These are phyloP conservation scores for Martiniozyma abietophila DNA, from an alignment of 805 yeast genomes.

Conservation along the genomic window DNA sequence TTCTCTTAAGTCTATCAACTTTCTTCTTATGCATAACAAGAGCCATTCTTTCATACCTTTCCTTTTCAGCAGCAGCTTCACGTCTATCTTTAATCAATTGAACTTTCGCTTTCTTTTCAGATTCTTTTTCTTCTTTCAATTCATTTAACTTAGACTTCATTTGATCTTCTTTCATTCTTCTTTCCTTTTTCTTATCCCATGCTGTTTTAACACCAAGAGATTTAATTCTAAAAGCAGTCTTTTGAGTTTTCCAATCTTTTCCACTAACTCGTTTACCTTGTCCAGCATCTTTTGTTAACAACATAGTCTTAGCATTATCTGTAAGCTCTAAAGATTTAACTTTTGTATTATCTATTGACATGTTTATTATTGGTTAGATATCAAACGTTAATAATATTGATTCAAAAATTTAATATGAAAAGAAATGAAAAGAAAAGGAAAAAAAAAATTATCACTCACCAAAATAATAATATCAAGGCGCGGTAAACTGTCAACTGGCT, in stretches of 20 bases:
- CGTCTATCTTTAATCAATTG: conserved; percentile 61
- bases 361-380: no score
- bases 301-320: conserved; percentile 2
- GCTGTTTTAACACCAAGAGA: conserved; percentile 50
- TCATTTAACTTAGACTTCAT: conserved; percentile 61
- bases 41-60: conserved; percentile 75
- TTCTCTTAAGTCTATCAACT: conserved; percentile 80
- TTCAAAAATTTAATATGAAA: no score
- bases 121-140: conserved; percentile 70
- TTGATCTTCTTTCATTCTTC: conserved; percentile 55
- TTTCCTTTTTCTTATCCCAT: conserved; percentile 61
- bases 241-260: conserved; percentile 63
- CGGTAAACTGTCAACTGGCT: no score
- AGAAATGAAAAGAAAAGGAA: no score
- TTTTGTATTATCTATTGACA: no score
- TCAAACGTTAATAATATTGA: no score
- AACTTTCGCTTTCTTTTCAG: conserved; percentile 42
- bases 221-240: conserved; percentile 57
- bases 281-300: conserved; percentile 14
- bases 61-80: conserved; percentile 78
- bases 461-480: no score
- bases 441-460: no score
- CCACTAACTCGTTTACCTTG: conserved; percentile 26
- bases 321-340: no score
- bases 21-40: conserved; percentile 85